A percentile compares a stretch with the other conserved stretches of the same genome.
These are phyloP conservation scores for Metschnikowia sp. DNA, from an alignment of 805 yeast genomes.

Conservation along the genomic window DNA sequence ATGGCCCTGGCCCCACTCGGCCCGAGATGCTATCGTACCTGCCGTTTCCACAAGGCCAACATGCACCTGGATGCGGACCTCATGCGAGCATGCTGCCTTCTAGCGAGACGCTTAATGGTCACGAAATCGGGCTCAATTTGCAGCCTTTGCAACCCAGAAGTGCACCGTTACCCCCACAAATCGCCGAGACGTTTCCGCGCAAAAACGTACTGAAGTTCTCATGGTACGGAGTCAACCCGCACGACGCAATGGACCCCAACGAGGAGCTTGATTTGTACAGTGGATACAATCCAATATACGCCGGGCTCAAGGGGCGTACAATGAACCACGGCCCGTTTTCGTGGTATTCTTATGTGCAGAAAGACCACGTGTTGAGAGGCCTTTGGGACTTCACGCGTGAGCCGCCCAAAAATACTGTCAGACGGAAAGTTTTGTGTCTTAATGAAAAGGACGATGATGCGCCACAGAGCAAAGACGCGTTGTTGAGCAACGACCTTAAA, in stretches of 20 bases:
- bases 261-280: conserved; percentile 41
- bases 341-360: conserved; percentile 45
- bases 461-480: neutral
- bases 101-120: too few species aligned
- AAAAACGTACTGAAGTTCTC: neutral
- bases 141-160: too few species aligned
- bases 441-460: conserved; percentile 12
- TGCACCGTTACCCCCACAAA: too few species aligned
- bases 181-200: too few species aligned
- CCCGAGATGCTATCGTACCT: too few species aligned
- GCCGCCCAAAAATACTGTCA: neutral
- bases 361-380: conserved; percentile 33
- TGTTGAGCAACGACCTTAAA: conserved; percentile 6
- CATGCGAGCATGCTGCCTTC: too few species aligned
- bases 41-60: too few species aligned
- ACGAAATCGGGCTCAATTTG: too few species aligned
- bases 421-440: neutral
- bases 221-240: conserved; percentile 6
- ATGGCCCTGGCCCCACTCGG: too few species aligned
- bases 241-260: conserved; percentile 13
- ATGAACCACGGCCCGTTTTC: conserved; percentile 52
- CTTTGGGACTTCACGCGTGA: conserved; percentile 10
- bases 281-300: conserved; percentile 42
- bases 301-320: conserved; percentile 35
- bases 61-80: too few species aligned